Base-by-base conservation (phyloP, 179 eudicot species). In the Amaranthus tricolor region DNA sequence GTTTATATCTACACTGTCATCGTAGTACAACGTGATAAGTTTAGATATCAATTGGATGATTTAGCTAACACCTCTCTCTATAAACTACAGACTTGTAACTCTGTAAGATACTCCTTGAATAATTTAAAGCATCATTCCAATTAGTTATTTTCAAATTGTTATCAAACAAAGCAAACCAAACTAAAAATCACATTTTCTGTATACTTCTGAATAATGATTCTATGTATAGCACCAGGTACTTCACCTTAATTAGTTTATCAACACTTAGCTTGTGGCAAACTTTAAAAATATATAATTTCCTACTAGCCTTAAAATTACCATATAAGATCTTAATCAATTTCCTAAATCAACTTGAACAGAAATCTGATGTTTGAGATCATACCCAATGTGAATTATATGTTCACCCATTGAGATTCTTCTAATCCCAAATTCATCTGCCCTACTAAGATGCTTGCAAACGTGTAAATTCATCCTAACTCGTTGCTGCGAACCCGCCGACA, bases 361-460 rank as follows among this genome's bases (percentile, higher is more conserved):
- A 59, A 82, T 31, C 6, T 73, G 71, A 75, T 84, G 87, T 72
- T 86, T 86, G 64, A 87, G 40, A 62, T 94, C 94, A 80, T 94
- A 91, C 40, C 98, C 98, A 80, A 94, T 84, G 69, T 91, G 97
- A 57, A 93, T 83, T 49, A 74, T 82, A 75, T 95, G 98, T 49
- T 85, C 80, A 48, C 99, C 99, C 78, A 89, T 81, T 24, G 89
- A 90, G 53, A 95, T 88, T 73, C 93, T 93, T 78, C 90, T 65
- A 53, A 82, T 82, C 13, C 97, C 98, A 19, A 60, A 85, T 62
- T 80, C 79, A 66, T 93, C 98, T 2, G 82, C 92, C 8, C 86
- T 83, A 49, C 95, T 91, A 6, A 95, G 76, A 62, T 93, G 96
- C 43, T 89, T 82, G 74, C 99, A 93, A 10, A 80, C 83, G 53